These are phyloP conservation scores for Vigna reflexopilosa DNA, from an alignment of 306 rosid species.

Conservation along the genomic window DNA sequence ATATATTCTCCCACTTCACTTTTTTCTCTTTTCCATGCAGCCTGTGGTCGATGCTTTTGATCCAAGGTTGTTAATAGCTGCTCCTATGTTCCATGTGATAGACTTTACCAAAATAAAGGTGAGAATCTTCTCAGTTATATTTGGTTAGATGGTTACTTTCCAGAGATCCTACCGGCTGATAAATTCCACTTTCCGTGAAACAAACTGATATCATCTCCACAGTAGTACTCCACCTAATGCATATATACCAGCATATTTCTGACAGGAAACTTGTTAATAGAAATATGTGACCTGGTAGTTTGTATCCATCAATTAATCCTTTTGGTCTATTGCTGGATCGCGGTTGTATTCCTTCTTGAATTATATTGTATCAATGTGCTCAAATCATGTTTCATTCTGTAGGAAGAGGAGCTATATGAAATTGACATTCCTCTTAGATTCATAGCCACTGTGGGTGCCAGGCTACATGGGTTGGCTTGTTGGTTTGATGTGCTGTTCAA, in stretches of 20 bases:
- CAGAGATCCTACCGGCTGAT: neutral
- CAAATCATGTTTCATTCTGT: constrained; percentile 33
- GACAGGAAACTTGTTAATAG: neutral
- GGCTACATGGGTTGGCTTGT: constrained; percentile 92
- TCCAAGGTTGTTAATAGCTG: constrained; percentile 57
- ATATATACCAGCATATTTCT: constrained; percentile 15
- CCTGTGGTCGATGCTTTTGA: constrained; percentile 77
- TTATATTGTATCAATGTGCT: constrained; percentile 4
- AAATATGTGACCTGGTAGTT: neutral
- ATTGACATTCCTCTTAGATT: constrained; percentile 81
- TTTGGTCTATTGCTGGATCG: neutral
- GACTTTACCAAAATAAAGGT: constrained; percentile 77
- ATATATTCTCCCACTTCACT: neutral
- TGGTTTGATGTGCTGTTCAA: constrained; percentile 91
- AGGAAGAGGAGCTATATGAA: constrained; percentile 88
- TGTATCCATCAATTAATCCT: constrained; percentile 25
- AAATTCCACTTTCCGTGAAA: neutral
- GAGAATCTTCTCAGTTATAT: constrained; percentile 8
- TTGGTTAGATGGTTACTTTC: neutral
- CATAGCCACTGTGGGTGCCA: constrained; percentile 69
- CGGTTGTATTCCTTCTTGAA: neutral
- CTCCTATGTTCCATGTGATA: constrained; percentile 70
- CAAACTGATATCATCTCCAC: constrained; percentile 16
- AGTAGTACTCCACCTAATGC: constrained; percentile 1
- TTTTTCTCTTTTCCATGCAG: constrained; percentile 54